Percentiles rank a stretch among this genome's conserved stretches.
These are phyloP conservation scores for Aristolochia contorta DNA, from an alignment of 164 flowering plant species.

Conservation along the genomic window DNA sequence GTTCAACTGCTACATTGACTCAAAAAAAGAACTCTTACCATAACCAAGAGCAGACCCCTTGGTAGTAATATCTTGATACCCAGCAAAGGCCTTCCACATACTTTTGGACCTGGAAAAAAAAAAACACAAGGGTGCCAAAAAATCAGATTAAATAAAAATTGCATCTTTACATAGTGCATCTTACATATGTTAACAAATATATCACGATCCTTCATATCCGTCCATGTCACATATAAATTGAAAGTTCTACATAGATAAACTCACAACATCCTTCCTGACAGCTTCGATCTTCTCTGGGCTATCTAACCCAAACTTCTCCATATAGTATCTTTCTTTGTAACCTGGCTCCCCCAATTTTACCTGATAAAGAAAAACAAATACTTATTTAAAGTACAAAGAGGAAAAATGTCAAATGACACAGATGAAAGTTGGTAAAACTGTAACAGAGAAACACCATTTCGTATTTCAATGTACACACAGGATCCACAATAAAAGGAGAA, in stretches of 20 bases:
- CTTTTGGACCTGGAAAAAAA: conserved; percentile 59
- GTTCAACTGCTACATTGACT: not conserved
- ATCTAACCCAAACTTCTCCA: conserved; percentile 57
- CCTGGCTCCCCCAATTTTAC: conserved; percentile 93
- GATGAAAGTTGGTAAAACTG: too few species aligned
- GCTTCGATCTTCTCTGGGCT: conserved; percentile 47
- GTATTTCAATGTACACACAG: too few species aligned
- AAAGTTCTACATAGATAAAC: conserved; percentile 12
- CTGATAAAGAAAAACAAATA: conserved; percentile 26
- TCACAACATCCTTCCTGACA: conserved; percentile 61
- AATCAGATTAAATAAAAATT: not conserved
- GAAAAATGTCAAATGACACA: too few species aligned
- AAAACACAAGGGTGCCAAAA: too few species aligned
- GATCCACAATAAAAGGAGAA: too few species aligned
- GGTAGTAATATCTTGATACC: conserved; percentile 94
- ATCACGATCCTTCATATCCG: too few species aligned
- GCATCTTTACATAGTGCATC: not conserved
- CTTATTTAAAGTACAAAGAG: not conserved
- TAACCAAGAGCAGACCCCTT: conserved; percentile 95
- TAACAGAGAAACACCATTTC: too few species aligned
- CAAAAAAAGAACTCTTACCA: conserved; percentile 31
- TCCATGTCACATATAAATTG: too few species aligned
- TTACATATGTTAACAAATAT: too few species aligned
- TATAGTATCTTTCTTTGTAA: conserved; percentile 83
- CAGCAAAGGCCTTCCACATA: conserved; percentile 99